Percentiles rank a stretch among this genome's conserved stretches.
phyloP scores from a whole-genome alignment of 139 green algal genomes.

The Chlamydomonas incerta region DNA sequence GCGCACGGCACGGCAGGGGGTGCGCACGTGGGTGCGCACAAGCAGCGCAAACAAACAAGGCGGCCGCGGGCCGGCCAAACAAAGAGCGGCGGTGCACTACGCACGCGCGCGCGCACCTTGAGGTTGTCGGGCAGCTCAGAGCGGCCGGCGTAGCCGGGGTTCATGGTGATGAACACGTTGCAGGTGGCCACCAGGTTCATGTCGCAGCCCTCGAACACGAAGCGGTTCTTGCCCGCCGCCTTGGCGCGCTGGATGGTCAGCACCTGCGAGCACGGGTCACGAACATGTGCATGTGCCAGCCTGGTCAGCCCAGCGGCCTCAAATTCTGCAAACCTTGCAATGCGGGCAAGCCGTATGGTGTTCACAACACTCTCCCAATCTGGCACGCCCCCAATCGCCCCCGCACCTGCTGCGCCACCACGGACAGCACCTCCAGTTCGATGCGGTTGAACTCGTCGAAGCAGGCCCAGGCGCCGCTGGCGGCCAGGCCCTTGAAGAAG shows the following conservation, averaged over 20 bases:
- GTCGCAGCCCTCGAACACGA: conserved; percentile 82
- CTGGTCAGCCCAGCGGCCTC: no score
- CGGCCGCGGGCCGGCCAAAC: no score
- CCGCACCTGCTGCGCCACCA: conserved; percentile 84
- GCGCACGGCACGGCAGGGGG: no score
- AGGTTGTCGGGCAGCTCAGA: conserved; percentile 91
- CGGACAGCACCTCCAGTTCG: conserved; percentile 81
- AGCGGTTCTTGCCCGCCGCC: conserved; percentile 71
- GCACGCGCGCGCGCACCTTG: no score
- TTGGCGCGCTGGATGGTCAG: conserved; percentile 84
- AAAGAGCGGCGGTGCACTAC: no score
- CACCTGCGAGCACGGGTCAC: conserved; percentile 59
- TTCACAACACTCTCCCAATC: no score
- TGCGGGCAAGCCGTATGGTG: no score
- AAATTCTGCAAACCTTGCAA: no score
- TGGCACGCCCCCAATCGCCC: not conserved
- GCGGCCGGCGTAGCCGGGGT: conserved; percentile 80
- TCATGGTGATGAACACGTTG: conserved; percentile 90
- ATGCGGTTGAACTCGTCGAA: conserved; percentile 90
- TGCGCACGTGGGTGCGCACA: no score
- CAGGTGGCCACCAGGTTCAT: conserved; percentile 75
- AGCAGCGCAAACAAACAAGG: no score
- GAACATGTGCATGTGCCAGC: no score
- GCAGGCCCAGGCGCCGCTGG: conserved; percentile 79
- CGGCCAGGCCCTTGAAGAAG: conserved; percentile 70